phyloP scores from a whole-genome alignment of 2,329 filamentous ascomycete species.

The Ambrosiella beaveri region DNA sequence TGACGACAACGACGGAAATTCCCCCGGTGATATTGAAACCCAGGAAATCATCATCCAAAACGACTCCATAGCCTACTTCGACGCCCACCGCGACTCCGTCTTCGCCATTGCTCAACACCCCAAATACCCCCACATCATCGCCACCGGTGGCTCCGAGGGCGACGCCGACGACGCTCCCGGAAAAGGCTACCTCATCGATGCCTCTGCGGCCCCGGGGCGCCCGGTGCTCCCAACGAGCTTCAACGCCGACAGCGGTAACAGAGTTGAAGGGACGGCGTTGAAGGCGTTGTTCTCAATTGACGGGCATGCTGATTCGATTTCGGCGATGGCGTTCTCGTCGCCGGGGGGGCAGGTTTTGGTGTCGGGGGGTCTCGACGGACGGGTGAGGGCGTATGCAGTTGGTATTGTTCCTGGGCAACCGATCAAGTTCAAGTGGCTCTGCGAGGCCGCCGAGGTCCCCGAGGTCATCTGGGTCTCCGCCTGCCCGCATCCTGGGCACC shows the following conservation, averaged over 20 bases:
- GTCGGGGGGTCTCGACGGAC: constrained; percentile 78
- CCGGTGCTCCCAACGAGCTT: constrained; percentile 65
- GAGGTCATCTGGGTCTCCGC: constrained; percentile 82
- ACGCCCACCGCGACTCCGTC: constrained; percentile 74
- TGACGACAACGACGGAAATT: constrained; percentile 30
- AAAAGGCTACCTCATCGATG: constrained; percentile 72
- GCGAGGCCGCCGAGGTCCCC: constrained; percentile 73
- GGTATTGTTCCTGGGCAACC: constrained; percentile 29
- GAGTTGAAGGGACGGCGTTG: constrained; percentile 31
- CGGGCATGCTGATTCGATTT: constrained; percentile 87
- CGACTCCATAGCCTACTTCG: constrained; percentile 86
- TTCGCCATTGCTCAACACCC: constrained; percentile 94
- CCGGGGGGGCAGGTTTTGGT: constrained; percentile 69
- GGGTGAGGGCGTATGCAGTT: constrained; percentile 51
- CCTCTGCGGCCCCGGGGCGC: constrained; percentile 40
- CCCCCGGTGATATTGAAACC: constrained; percentile 15
- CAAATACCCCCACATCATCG: constrained; percentile 54
- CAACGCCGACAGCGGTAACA: constrained; percentile 43
- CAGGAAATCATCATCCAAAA: constrained; percentile 67
- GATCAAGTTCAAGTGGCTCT: constrained; percentile 43
- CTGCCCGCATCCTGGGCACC: constrained; percentile 52
- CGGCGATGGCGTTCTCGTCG: constrained; percentile 66
- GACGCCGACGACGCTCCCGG: constrained; percentile 46
- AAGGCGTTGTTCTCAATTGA: constrained; percentile 55
- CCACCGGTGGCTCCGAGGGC: constrained; percentile 63